Percentiles rank a stretch among this genome's conserved stretches.
phyloP scores from a whole-genome alignment of 1,284 basidiomycete genomes.

The Schizophyllum amplum region DNA sequence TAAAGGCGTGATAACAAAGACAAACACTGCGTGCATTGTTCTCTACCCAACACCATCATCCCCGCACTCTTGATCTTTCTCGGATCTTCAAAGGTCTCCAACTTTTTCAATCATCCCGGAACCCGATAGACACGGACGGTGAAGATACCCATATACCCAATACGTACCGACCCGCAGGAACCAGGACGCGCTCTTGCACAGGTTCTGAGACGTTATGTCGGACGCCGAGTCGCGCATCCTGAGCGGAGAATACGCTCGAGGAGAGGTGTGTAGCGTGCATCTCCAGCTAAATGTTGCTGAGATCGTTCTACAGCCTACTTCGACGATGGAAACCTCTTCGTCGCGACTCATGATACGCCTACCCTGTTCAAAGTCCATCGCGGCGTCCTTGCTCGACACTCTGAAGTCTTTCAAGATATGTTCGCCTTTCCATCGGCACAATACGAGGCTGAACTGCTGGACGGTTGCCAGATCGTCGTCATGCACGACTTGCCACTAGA shows the following conservation, averaged over 20 bases:
- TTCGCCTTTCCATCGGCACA: constrained; percentile 39
- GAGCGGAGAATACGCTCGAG: not conserved
- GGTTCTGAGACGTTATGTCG: not conserved
- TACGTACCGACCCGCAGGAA: not conserved
- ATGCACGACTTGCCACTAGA: constrained; percentile 49
- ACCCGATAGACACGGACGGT: not conserved
- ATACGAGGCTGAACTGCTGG: constrained; percentile 25
- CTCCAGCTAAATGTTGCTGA: not conserved
- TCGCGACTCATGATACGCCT: constrained; percentile 31
- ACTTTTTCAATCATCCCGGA: not conserved
- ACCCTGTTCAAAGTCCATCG: constrained; percentile 50
- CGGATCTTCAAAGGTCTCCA: too few species aligned
- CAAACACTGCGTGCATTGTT: not conserved
- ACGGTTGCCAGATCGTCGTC: constrained; percentile 41
- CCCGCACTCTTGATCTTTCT: not conserved
- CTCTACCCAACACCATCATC: not conserved
- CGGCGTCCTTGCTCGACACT: constrained; percentile 49
- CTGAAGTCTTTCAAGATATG: constrained; percentile 53
- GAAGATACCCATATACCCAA: not conserved
- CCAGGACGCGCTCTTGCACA: not conserved
- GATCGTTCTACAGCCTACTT: constrained; percentile 38
- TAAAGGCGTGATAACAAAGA: not conserved
- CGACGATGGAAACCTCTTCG: constrained; percentile 49
- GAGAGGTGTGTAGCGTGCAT: not conserved
- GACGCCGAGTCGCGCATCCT: not conserved